Conservation (phyloP, 1,139 yeast species). For the Candida sp. region DNA sequence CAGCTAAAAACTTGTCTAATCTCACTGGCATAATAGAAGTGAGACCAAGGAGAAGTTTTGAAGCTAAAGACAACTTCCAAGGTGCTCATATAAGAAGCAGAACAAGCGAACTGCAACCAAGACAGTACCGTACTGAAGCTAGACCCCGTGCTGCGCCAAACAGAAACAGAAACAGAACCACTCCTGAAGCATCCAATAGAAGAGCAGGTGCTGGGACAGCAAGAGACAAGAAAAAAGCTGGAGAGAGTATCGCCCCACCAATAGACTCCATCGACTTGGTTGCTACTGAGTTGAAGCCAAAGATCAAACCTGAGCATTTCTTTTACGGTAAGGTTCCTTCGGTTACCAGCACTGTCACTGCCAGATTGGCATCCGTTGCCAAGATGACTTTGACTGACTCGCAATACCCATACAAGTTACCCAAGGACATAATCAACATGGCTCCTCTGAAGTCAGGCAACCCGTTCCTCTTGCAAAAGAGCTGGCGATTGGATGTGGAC, state of each 20-base stretch:
- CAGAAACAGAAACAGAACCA: no score
- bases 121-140: background rate
- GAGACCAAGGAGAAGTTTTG: background rate
- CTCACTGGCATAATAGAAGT: background rate
- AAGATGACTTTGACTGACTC: slow-evolving; percentile 43
- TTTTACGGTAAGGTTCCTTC: slow-evolving; percentile 44
- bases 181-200: no score
- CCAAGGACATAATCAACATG: slow-evolving; percentile 35
- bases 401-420: slow-evolving; percentile 47
- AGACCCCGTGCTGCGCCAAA: no score
- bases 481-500: slow-evolving; percentile 32
- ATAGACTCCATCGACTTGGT: slow-evolving; percentile 18
- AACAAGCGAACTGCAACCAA: background rate
- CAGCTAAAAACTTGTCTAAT: background rate
- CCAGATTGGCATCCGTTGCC: slow-evolving; percentile 48
- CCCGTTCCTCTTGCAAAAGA: slow-evolving; percentile 38
- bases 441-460: slow-evolving; percentile 24
- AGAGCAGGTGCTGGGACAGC: no score
- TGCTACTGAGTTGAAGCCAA: slow-evolving; percentile 25
- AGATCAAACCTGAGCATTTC: slow-evolving; percentile 33
- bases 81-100: background rate
- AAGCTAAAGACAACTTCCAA: background rate
- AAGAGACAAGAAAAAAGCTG: slow-evolving; percentile 1
- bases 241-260: slow-evolving; percentile 10
- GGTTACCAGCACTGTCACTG: slow-evolving; percentile 30